These are phyloP conservation scores for Aspergillus brunneoviolaceus DNA, from an alignment of 2,329 filamentous ascomycete genomes.

Conservation along the genomic window DNA sequence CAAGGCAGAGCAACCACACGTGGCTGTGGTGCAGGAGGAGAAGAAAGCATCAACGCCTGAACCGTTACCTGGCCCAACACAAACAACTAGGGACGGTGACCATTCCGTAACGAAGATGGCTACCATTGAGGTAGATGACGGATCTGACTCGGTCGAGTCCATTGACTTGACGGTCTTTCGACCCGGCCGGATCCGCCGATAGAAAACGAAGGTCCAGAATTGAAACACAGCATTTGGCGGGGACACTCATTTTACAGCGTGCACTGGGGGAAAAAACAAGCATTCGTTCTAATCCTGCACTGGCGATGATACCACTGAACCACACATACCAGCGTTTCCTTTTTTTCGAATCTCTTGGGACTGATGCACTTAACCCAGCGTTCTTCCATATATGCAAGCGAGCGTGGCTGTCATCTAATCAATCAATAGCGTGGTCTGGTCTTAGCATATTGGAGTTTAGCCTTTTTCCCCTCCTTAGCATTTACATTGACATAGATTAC, in stretches of 20 bases:
- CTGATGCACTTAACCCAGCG: background rate
- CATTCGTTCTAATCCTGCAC: background rate
- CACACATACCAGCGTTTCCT: background rate
- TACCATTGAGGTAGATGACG: constrained; percentile 22
- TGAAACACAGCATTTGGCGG: constrained; percentile 1
- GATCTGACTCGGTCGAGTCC: constrained; percentile 17
- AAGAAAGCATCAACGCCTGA: background rate
- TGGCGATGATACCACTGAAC: constrained; percentile 11
- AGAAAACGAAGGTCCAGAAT: background rate
- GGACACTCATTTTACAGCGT: constrained; percentile 4
- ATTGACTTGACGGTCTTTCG: constrained; percentile 23
- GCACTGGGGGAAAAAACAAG: background rate
- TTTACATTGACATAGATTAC: background rate
- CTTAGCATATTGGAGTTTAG: background rate
- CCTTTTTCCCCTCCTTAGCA: background rate
- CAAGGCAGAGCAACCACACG: constrained; percentile 49
- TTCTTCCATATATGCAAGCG: background rate
- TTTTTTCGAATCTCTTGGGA: background rate
- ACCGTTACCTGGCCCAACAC: background rate
- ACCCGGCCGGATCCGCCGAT: constrained; percentile 14
- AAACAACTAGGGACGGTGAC: constrained; percentile 7
- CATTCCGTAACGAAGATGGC: constrained; percentile 7
- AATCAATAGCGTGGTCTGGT: background rate
- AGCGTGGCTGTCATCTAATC: background rate
- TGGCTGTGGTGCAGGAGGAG: constrained; percentile 21